phyloP scores from a whole-genome alignment of 1,284 basidiomycete genomes.

The Austroboletus niveus region DNA sequence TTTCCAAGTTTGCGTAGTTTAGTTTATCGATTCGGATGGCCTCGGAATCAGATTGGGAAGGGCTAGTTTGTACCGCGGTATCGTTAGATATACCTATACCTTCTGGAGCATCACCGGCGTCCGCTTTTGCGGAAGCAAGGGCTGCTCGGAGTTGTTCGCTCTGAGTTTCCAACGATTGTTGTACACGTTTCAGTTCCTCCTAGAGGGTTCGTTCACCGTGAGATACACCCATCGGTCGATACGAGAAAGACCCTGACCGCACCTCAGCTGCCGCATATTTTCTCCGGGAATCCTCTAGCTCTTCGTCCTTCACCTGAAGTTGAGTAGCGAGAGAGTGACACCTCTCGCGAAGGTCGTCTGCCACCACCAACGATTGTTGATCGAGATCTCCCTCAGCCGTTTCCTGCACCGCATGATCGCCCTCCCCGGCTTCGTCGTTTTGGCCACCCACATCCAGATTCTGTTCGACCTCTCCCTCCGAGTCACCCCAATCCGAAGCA shows the following conservation, averaged over 20 bases:
- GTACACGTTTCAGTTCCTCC: slow-evolving; percentile 21
- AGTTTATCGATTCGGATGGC: slow-evolving; percentile 13
- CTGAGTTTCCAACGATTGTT: slow-evolving; percentile 15
- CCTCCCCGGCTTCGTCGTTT: slow-evolving; percentile 20
- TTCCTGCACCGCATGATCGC: slow-evolving; percentile 3
- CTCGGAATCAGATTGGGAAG: not conserved
- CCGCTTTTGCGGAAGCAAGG: slow-evolving; percentile 13
- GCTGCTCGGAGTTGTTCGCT: slow-evolving; percentile 20
- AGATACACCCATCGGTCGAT: slow-evolving; percentile 3
- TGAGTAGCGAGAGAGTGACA: slow-evolving; percentile 19
- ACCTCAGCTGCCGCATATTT: slow-evolving; percentile 20
- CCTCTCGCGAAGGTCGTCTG: slow-evolving; percentile 10
- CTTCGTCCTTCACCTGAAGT: slow-evolving; percentile 20
- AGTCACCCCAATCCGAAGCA: slow-evolving; percentile 21
- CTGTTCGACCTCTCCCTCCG: slow-evolving; percentile 27
- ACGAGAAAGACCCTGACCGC: slow-evolving; percentile 5
- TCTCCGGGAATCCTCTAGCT: slow-evolving; percentile 19
- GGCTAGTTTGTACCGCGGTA: slow-evolving; percentile 1
- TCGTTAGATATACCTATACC: slow-evolving; percentile 7
- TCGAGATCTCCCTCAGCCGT: slow-evolving; percentile 11
- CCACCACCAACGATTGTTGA: not conserved
- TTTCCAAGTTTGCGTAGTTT: slow-evolving; percentile 16
- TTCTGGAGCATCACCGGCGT: slow-evolving; percentile 4
- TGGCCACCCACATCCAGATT: slow-evolving; percentile 18
- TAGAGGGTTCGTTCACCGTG: slow-evolving; percentile 9